Base-by-base conservation (phyloP, 352 stramenopile species). In the Globisporangium okanoganense region DNA sequence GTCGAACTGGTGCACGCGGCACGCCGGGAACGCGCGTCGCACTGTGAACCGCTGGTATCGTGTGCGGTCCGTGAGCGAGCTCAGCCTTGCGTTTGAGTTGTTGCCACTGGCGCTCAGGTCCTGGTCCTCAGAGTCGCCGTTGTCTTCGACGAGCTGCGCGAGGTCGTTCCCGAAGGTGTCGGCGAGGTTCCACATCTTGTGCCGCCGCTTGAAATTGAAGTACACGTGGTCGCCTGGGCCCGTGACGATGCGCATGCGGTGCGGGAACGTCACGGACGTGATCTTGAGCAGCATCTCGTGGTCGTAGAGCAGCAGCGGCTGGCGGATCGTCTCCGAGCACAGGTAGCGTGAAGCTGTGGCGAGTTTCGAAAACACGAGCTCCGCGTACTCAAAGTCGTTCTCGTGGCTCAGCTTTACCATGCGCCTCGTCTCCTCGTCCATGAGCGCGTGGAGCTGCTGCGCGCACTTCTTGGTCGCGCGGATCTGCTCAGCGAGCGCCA, bases 161-260 rank as follows among this genome's bases (percentile, higher is more conserved):
- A 70, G 47, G 7, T 67, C 65, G 50, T 71, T 71, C 55, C 57
- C 43, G 54, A 67, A 67, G 48, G 60, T 65, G 55, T 71, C 65
- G 0, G 59, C 43, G 2, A 71, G 54, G 20, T 40, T 44, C 59
- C 59, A 67, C 38, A 64, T 25, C 25, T 63, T 55, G 60, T 64
- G 48, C 48, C 54, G 53, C 27, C 65, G 48, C 33, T 52, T 45
- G 22, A 61, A 55, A 7, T 49, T 49, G 44, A 71, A 71, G 48
- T 71, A 71, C 31, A 56, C 41, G 54, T 67, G 65, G 31, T 49
- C 54, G 24, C 65, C 65, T 0, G 65, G 65, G 0, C 65, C 65
- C 0, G 65, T 64, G 24, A 67, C 33, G 12, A 58, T 40, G 12
- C 59, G 65, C 27, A 50, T 27, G 29, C 65, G 59, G 20, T 71